phyloP scores from a whole-genome alignment of 805 yeast genomes.

The Zygotorulaspora chibaensis region DNA sequence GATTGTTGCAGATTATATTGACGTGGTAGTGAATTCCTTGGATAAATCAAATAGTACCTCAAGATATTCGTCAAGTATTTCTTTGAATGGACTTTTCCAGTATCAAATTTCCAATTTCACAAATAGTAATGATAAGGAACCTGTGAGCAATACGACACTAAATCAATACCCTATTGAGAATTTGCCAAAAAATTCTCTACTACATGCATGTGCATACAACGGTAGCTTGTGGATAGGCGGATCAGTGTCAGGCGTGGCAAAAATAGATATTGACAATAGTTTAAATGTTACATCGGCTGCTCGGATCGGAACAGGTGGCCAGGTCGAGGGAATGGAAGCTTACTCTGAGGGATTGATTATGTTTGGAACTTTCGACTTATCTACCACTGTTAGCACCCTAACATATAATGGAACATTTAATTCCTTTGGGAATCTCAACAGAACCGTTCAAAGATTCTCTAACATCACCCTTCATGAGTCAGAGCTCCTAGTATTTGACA shows the following conservation, averaged over 20 bases:
- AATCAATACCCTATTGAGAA: conserved; percentile 37
- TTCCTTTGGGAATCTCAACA: conserved; percentile 10
- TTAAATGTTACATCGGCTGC: conserved; percentile 15
- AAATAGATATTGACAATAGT: conserved; percentile 27
- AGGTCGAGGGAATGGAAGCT: conserved; percentile 15
- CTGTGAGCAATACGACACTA: conserved; percentile 48
- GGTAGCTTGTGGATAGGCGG: conserved; percentile 52
- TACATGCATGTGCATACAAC: conserved; percentile 34
- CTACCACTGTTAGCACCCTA: conserved; percentile 13
- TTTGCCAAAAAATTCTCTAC: conserved; percentile 23
- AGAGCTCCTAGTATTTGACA: conserved; percentile 26
- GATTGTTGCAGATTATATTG: conserved; percentile 67
- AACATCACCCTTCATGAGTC: conserved; percentile 21
- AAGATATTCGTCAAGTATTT: conserved; percentile 35
- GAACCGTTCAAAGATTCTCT: conserved; percentile 7
- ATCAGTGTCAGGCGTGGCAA: conserved; percentile 38
- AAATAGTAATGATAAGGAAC: conserved; percentile 28
- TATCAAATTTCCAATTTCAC: conserved; percentile 69
- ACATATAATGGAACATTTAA: conserved; percentile 25
- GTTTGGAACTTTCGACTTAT: conserved; percentile 20
- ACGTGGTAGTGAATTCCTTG: conserved; percentile 45
- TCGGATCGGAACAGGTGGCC: conserved; percentile 16
- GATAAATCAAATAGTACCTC: conserved; percentile 36
- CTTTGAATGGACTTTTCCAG: conserved; percentile 77
- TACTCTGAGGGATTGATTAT: conserved; percentile 38